phyloP scores from a whole-genome alignment of 1,284 basidiomycete species.

The Austroboletus novae-zelandiae region DNA sequence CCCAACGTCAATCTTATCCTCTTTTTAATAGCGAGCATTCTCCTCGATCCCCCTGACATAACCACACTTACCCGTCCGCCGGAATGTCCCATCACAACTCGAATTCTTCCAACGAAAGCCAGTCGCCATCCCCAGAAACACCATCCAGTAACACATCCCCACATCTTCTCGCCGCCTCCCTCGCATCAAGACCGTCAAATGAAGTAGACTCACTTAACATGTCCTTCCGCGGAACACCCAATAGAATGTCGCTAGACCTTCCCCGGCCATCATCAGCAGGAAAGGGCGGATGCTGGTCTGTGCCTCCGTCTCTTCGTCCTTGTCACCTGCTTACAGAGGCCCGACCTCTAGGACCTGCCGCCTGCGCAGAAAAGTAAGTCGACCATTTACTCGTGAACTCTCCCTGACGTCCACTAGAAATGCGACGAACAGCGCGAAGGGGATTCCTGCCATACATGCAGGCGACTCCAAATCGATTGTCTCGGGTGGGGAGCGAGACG shows the following conservation, averaged over 20 bases:
- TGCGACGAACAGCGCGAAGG: slow-evolving; percentile 79
- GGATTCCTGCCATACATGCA: slow-evolving; percentile 74
- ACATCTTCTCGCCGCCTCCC: slow-evolving; percentile 36
- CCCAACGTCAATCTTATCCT: slow-evolving; percentile 19
- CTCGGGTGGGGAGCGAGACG: slow-evolving; percentile 77
- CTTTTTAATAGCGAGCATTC: slow-evolving; percentile 26
- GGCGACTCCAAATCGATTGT: slow-evolving; percentile 71
- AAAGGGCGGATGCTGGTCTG: slow-evolving; percentile 76
- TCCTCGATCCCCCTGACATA: slow-evolving; percentile 18
- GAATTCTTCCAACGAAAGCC: slow-evolving; percentile 39
- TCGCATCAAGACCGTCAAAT: slow-evolving; percentile 40
- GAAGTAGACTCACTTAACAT: slow-evolving; percentile 39
- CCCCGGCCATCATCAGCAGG: slow-evolving; percentile 53
- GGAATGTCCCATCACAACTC: slow-evolving; percentile 28
- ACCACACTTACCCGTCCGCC: slow-evolving; percentile 8
- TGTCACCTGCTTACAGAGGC: slow-evolving; percentile 12
- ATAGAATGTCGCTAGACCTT: slow-evolving; percentile 48
- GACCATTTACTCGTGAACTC: neutral
- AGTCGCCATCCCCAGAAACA: slow-evolving; percentile 41
- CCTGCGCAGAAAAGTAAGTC: slow-evolving; percentile 67
- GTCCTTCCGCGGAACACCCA: slow-evolving; percentile 45
- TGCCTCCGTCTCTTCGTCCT: slow-evolving; percentile 6
- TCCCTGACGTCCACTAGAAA: slow-evolving; percentile 49
- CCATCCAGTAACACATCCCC: slow-evolving; percentile 43
- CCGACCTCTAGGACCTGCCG: slow-evolving; percentile 65